These are phyloP conservation scores for Myxozyma neglecta DNA, from an alignment of 805 yeast genomes.

Conservation along the genomic window DNA sequence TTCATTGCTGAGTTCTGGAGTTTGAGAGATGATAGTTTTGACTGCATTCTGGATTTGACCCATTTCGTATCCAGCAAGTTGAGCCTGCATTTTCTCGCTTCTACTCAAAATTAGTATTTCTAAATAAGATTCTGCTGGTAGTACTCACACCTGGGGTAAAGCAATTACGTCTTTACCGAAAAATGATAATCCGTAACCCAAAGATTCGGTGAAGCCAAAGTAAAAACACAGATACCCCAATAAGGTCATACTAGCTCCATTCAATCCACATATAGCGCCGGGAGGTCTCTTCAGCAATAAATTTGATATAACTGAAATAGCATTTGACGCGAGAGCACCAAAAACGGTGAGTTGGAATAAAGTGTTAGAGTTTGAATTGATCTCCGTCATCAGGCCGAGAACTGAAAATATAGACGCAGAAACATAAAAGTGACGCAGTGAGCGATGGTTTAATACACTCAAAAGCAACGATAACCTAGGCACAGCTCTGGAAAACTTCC, in stretches of 20 bases:
- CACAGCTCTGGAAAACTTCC: not conserved
- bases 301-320: not conserved
- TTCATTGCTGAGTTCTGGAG: not conserved
- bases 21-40: not conserved
- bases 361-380: not conserved
- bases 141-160: not conserved
- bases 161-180: not conserved
- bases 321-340: not conserved
- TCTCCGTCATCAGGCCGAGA: not conserved
- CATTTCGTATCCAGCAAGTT: not conserved
- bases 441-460: conserved; percentile 2
- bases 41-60: not conserved
- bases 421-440: not conserved
- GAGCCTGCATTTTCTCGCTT: not conserved
- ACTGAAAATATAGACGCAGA: not conserved
- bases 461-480: not conserved
- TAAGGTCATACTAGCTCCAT: not conserved
- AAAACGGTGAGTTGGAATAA: not conserved
- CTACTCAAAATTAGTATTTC: not conserved
- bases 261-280: conserved; percentile 1
- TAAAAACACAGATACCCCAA: not conserved
- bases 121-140: not conserved
- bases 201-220: not conserved
- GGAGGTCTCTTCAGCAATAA: conserved; percentile 1
- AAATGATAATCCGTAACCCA: not conserved